phyloP scores from a whole-genome alignment of 139 green algal genomes.

The Dunaliella sp. region DNA sequence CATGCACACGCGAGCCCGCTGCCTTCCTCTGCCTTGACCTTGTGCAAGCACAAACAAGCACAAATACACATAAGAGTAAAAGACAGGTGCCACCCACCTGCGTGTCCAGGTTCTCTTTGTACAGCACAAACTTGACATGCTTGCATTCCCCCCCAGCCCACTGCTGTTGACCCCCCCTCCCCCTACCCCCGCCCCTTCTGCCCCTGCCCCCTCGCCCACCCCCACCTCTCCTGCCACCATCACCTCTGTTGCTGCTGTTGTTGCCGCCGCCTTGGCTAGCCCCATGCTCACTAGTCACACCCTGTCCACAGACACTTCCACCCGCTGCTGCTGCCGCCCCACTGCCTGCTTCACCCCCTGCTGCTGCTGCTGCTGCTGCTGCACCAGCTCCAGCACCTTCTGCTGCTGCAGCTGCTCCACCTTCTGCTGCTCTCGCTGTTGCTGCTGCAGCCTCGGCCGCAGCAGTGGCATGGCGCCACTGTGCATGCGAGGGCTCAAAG shows the following conservation, averaged over 20 bases:
- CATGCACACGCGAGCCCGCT: background rate
- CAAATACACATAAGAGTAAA: background rate
- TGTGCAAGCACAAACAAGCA: background rate
- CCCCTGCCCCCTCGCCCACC: background rate
- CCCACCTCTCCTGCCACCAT: slow-evolving; percentile 4
- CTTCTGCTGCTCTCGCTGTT: too few relatives aligned
- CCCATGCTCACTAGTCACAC: slow-evolving; percentile 7
- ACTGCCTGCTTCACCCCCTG: background rate
- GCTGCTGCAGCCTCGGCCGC: too few relatives aligned
- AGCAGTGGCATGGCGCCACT: background rate
- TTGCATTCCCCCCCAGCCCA: slow-evolving; percentile 34
- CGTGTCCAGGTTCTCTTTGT: slow-evolving; percentile 91
- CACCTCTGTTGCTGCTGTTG: background rate
- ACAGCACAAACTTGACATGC: slow-evolving; percentile 75
- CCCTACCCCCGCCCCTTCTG: background rate
- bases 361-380: background rate
- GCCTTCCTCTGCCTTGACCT: too few relatives aligned
- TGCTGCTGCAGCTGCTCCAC: background rate
- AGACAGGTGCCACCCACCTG: slow-evolving; percentile 30
- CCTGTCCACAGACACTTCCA: slow-evolving; percentile 12
- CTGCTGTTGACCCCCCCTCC: slow-evolving; percentile 29
- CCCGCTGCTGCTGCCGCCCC: background rate
- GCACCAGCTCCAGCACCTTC: background rate
- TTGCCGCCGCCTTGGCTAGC: background rate
- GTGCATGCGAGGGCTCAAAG: background rate